A percentile compares a stretch with the other conserved stretches of the same genome.
Conservation (phyloP, 2,329 filamentous ascomycete genomes). For the Fusarium sp. region DNA sequence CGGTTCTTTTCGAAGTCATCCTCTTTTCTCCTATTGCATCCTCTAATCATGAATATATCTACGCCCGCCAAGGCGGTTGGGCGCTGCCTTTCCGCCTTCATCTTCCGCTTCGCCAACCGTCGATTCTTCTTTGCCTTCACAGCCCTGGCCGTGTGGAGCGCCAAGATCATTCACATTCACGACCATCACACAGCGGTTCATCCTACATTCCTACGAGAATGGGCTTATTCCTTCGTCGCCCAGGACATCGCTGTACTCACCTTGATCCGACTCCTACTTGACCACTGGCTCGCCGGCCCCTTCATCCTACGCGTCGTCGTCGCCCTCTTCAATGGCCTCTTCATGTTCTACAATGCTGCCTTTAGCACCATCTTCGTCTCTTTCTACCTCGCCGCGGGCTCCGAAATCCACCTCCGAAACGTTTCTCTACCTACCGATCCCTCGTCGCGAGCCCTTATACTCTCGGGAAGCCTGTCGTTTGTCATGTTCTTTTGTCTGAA, state of each 20-base stretch:
- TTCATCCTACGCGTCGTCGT: constrained; percentile 23
- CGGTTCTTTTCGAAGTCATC: background rate
- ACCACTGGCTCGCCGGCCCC: constrained; percentile 38
- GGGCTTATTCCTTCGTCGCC: constrained; percentile 50
- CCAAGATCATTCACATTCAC: constrained; percentile 51
- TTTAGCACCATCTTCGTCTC: constrained; percentile 39
- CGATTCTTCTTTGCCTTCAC: constrained; percentile 50
- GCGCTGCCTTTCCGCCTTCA: constrained; percentile 1
- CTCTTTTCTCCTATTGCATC: background rate
- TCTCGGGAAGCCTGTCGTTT: constrained; percentile 49
- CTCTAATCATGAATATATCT: constrained; percentile 17
- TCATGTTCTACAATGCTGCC: constrained; percentile 31
- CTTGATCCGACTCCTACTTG: constrained; percentile 49
- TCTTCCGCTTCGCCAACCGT: constrained; percentile 45
- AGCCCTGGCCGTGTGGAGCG: constrained; percentile 48
- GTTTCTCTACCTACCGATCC: constrained; percentile 49
- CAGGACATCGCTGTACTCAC: constrained; percentile 51
- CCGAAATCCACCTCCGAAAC: constrained; percentile 53
- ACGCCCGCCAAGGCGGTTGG: constrained; percentile 5
- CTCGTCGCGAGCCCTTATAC: constrained; percentile 48
- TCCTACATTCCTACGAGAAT: constrained; percentile 23
- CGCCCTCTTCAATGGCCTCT: constrained; percentile 8
- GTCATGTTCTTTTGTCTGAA: constrained; percentile 33
- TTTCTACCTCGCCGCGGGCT: constrained; percentile 50
- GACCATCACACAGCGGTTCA: constrained; percentile 48